Conservation (phyloP, 495 filamentous ascomycete genomes). For the Podospora australis region DNA sequence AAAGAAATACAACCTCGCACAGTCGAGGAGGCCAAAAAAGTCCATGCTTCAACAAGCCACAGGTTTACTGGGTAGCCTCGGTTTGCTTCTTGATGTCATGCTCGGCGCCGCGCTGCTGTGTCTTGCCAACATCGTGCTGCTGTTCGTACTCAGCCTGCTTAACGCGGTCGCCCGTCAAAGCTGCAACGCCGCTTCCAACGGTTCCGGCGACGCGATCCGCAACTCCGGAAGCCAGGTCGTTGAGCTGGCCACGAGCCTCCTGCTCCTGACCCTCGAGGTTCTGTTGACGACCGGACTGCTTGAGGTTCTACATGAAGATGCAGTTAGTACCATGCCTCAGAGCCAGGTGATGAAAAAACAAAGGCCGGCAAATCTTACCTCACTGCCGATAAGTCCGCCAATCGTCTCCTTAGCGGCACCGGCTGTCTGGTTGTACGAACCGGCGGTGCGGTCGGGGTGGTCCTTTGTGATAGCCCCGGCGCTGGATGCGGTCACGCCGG, state of each 20-base stretch:
- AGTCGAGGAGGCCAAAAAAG: no score
- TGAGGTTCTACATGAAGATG: conserved; percentile 44
- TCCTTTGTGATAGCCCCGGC: conserved; percentile 68
- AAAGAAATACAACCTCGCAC: neutral
- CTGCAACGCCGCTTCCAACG: conserved; percentile 61
- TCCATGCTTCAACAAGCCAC: neutral
- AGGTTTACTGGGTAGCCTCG: conserved; percentile 30
- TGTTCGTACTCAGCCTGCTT: conserved; percentile 54
- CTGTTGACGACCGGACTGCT: conserved; percentile 66
- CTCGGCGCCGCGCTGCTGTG: conserved; percentile 77
- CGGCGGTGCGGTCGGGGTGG: conserved; percentile 61
- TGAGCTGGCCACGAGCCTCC: conserved; percentile 79
- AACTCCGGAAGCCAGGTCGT: conserved; percentile 65
- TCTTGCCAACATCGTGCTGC: conserved; percentile 82
- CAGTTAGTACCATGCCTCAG: neutral
- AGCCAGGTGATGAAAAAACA: neutral
- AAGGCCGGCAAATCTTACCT: conserved; percentile 35
- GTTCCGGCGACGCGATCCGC: conserved; percentile 66
- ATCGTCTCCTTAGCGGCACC: conserved; percentile 79
- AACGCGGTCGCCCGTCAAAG: conserved; percentile 61
- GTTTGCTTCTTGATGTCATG: conserved; percentile 69
- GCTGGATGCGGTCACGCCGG: conserved; percentile 58
- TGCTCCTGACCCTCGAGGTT: conserved; percentile 73
- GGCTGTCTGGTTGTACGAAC: conserved; percentile 79
- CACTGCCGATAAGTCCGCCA: conserved; percentile 67